A percentile compares a stretch with the other conserved stretches of the same genome.
Conservation (phyloP, 441 rosid species). For the California macrophylla region DNA sequence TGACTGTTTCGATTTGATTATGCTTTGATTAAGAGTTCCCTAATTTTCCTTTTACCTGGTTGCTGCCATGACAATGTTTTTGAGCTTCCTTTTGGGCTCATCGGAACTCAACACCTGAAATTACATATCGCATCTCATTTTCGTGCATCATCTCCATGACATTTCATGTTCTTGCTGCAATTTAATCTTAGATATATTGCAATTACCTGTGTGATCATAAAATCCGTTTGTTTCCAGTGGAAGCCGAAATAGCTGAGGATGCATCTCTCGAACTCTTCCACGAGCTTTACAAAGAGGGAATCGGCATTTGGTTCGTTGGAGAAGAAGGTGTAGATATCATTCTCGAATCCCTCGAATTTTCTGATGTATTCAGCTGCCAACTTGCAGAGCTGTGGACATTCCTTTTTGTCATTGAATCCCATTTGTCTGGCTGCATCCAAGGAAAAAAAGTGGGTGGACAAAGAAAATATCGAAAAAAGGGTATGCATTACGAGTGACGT, state of each 20-base stretch:
- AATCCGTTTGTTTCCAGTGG: conserved; percentile 89
- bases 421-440: conserved; percentile 66
- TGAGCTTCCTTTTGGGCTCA: conserved; percentile 78
- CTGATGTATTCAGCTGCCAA: conserved; percentile 71
- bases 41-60: conserved; percentile 57
- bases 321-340: conserved; percentile 68
- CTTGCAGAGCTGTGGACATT: conserved; percentile 76
- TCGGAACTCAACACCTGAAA: conserved; percentile 68
- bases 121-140: background rate
- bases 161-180: background rate
- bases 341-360: conserved; percentile 63
- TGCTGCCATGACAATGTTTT: conserved; percentile 86
- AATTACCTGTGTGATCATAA: conserved; percentile 67
- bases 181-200: background rate
- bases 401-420: conserved; percentile 77
- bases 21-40: too few species aligned
- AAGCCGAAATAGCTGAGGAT: conserved; percentile 90
- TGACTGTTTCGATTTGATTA: too few species aligned
- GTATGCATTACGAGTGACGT: background rate
- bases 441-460: background rate
- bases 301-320: conserved; percentile 63
- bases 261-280: conserved; percentile 92
- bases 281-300: conserved; percentile 77
- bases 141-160: background rate
- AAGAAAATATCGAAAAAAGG: background rate